Evolutionary conservation across 352 stramenopile genomes (phyloP).

Genomic region (Globisporangium nodosum): DNA sequence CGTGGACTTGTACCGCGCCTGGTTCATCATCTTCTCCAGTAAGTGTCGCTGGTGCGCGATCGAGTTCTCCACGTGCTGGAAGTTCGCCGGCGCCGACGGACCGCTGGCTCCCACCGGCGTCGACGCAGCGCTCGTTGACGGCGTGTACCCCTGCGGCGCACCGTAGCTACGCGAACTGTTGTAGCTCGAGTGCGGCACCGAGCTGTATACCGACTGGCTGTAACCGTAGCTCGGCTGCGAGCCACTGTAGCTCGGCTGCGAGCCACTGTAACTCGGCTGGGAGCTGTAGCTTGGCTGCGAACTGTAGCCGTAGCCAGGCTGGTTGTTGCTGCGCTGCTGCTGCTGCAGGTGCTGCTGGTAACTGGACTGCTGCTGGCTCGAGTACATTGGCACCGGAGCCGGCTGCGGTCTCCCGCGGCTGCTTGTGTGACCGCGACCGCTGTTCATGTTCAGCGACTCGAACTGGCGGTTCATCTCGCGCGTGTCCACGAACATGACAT

Average conservation of each 20-base stretch:
- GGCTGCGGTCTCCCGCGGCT: neutral
- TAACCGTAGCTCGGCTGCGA: neutral
- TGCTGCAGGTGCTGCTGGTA: neutral
- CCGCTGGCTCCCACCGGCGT: neutral
- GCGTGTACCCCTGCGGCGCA: conserved; percentile 6
- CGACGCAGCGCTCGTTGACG: neutral
- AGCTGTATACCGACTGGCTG: conserved; percentile 1
- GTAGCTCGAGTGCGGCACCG: neutral
- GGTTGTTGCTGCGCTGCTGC: neutral
- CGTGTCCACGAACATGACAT: conserved; percentile 33
- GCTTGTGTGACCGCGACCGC: neutral
- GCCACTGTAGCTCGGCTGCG: neutral
- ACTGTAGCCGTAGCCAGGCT: neutral
- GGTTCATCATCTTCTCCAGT: conserved; percentile 59
- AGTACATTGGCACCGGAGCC: conserved; percentile 1
- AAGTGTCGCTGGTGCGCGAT: conserved; percentile 60
- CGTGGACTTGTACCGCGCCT: conserved; percentile 29
- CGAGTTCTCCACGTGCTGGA: conserved; percentile 46
- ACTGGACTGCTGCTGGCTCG: conserved; percentile 2
- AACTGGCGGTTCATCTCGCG: conserved; percentile 26
- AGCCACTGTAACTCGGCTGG: neutral
- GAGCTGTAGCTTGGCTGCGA: neutral
- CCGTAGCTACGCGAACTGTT: neutral
- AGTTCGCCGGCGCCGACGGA: conserved; percentile 12
- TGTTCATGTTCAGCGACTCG: conserved; percentile 4